Evolutionary conservation across 2,329 filamentous ascomycete species (phyloP), one percentile per base, ranked within the genome.

Genomic region (Fusarium nurragi): DNA sequence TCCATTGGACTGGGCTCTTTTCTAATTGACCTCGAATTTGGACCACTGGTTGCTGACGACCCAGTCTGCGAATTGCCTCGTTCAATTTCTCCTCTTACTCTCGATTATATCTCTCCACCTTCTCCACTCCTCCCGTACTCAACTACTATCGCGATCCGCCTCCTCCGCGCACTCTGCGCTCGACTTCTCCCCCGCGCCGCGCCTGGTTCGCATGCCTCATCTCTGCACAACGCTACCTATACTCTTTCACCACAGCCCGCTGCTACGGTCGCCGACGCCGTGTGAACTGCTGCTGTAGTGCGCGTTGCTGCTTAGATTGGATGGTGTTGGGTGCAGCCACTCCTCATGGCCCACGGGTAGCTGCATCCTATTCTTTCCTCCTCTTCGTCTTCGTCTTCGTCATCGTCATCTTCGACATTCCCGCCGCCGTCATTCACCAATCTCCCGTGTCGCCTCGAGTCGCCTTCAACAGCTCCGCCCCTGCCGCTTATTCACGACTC

Each of bases 151-250:
- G 52, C 55, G 55, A 61, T 60, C 61, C 60, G 43, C 45, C 39
- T 55, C 59, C 56, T 58, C 63, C 56, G 55, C 65, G 47, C 54
- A 53, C 51, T 54, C 47, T 50, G 66, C 60, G 57, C 54, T 56
- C 55, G 25, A 28, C 36, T 57, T 52, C 52, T 39, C 54, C 51
- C 52, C 57, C 57, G 60, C 67, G 69, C 62, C 69, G 58, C 53
- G 65, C 60, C 60, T 65, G 58, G 67, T 62, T 72, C 70, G 72
- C 71, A 75, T 76, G 73, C 74, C 70, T 73, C 71, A 75, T 75
- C 74, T 74, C 64, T 76, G 74, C 71, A 70, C 72, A 60, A 76
- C 74, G 64, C 65, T 68, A 60, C 56, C 16, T 59, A 41, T 39
- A 59, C 70, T 60, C 60, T 61, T 56, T 60, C 60, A 69, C 62